A percentile compares a stretch with the other conserved stretches of the same genome.
Conservation (phyloP, 2,329 filamentous ascomycete genomes). For the Fusarium tricinctum region DNA sequence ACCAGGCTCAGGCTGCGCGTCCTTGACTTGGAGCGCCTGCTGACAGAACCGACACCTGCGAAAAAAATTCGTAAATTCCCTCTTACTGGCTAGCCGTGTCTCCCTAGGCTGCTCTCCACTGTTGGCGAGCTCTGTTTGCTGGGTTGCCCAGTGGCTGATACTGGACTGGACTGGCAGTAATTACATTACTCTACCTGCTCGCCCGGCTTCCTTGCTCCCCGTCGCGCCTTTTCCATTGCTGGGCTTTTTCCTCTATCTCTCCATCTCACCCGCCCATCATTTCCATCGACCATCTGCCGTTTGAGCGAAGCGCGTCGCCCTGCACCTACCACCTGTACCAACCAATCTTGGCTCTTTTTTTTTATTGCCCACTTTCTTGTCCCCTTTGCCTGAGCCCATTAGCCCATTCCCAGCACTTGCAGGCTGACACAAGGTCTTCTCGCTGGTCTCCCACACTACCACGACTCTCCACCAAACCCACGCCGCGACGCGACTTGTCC, state of each 20-base stretch:
- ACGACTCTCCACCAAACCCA: conserved; percentile 58
- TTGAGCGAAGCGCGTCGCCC: conserved; percentile 43
- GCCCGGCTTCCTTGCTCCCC: conserved; percentile 22
- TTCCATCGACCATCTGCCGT: conserved; percentile 44
- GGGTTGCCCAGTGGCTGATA: conserved; percentile 34
- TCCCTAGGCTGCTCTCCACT: conserved; percentile 37
- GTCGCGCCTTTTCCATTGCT: conserved; percentile 33
- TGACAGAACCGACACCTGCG: conserved; percentile 42
- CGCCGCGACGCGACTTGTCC: conserved; percentile 61
- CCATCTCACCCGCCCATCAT: conserved; percentile 40
- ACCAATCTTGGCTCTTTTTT: conserved; percentile 44
- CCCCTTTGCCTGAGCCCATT: conserved; percentile 35
- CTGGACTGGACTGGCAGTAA: conserved; percentile 8
- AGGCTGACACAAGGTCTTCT: conserved; percentile 44
- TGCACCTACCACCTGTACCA: conserved; percentile 45
- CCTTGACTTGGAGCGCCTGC: conserved; percentile 33
- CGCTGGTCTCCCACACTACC: conserved; percentile 54
- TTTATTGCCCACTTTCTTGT: conserved; percentile 43
- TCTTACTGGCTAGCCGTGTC: conserved; percentile 44
- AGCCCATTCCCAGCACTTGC: conserved; percentile 37
- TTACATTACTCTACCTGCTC: no score
- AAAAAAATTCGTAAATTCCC: conserved; percentile 51
- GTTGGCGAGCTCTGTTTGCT: conserved; percentile 34
- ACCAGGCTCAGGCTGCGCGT: conserved; percentile 49
- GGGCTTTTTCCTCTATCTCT: conserved; percentile 42